phyloP scores from a whole-genome alignment of 31 red algal genomes.

The Odonthalia washingtoniensis region DNA sequence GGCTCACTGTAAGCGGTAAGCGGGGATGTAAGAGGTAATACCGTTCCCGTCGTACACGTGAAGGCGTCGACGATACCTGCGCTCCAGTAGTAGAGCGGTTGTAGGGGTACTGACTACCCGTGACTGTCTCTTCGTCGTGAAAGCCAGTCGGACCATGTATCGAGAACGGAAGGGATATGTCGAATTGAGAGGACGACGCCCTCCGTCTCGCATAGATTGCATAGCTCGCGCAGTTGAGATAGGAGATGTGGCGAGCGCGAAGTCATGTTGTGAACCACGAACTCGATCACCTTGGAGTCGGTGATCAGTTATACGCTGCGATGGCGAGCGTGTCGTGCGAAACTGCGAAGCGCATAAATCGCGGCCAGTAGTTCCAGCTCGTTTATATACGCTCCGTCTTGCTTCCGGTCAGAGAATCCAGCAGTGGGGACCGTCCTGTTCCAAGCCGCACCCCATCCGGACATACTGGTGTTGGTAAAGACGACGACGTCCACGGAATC shows the following conservation, averaged over 20 bases:
- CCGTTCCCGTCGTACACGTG: constrained; percentile 13
- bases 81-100: not conserved
- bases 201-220: constrained; percentile 10
- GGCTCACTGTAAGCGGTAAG: not conserved
- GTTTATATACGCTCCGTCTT: constrained; percentile 51
- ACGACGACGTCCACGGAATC: constrained; percentile 10
- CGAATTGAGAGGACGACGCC: constrained; percentile 23
- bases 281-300: constrained; percentile 38
- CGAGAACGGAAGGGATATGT: constrained; percentile 32
- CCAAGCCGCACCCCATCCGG: constrained; percentile 32
- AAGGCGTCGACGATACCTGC: not conserved
- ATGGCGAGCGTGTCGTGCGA: not conserved
- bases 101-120: not conserved
- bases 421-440: constrained; percentile 19
- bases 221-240: not conserved
- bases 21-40: not conserved
- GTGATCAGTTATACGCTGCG: constrained; percentile 25
- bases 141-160: constrained; percentile 15
- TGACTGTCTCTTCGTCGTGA: constrained; percentile 8
- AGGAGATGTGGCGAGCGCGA: constrained; percentile 39
- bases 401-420: not conserved
- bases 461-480: constrained; percentile 19
- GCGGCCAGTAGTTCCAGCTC: constrained; percentile 40
- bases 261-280: constrained; percentile 25
- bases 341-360: constrained; percentile 19